Percentiles rank a stretch among this genome's conserved stretches.
These are phyloP conservation scores for Penicillium odoratum DNA, from an alignment of 495 filamentous ascomycete species.

Conservation along the genomic window DNA sequence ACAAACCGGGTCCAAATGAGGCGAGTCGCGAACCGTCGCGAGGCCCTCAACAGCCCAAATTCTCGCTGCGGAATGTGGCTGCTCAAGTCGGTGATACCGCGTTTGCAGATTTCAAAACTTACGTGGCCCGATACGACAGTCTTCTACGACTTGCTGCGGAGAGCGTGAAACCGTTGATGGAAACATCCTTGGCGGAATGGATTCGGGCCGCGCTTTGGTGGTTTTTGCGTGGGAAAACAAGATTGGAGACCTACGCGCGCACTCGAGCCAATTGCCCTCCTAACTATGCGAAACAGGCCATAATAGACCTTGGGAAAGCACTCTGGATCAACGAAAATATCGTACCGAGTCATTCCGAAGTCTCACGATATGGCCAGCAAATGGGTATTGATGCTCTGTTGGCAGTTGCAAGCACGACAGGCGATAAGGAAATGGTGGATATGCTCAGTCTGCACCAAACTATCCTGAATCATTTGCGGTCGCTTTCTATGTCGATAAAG, in stretches of 20 bases:
- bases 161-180: conserved; percentile 60
- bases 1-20: conserved; percentile 16
- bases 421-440: conserved; percentile 47
- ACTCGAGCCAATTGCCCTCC: conserved; percentile 46
- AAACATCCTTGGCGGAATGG: conserved; percentile 62
- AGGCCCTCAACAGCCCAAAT: conserved; percentile 39
- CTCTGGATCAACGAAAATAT: conserved; percentile 77
- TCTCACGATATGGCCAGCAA: conserved; percentile 45
- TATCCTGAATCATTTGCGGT: conserved; percentile 63
- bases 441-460: conserved; percentile 54
- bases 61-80: conserved; percentile 41
- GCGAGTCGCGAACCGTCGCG: conserved; percentile 25
- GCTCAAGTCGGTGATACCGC: conserved; percentile 60
- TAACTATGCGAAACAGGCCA: conserved; percentile 57
- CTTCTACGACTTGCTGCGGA: conserved; percentile 73
- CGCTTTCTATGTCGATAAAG: conserved; percentile 77
- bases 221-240: conserved; percentile 76
- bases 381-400: conserved; percentile 46
- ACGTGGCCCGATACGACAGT: conserved; percentile 64
- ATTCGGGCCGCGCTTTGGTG: conserved; percentile 77
- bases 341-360: conserved; percentile 53
- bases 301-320: conserved; percentile 77
- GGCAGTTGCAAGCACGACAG: conserved; percentile 45
- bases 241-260: conserved; percentile 69
- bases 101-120: conserved; percentile 62